Conservation (phyloP, 331 rosid genomes). For the Prunus yedoensis region DNA sequence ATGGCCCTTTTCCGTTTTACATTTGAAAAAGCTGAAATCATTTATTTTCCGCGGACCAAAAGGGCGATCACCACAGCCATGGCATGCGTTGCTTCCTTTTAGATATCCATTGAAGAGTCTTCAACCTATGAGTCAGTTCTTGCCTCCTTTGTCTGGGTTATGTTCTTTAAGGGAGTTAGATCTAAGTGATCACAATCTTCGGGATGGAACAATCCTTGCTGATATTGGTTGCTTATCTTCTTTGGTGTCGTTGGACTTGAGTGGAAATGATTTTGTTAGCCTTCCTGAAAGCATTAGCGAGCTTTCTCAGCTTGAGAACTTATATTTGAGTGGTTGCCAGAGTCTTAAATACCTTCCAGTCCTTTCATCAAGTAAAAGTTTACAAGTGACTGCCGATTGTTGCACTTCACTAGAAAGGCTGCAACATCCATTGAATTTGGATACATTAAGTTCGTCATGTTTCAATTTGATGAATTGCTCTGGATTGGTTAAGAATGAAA, state of each 20-base stretch:
- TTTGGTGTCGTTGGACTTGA: background rate
- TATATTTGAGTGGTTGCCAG: conserved; percentile 14
- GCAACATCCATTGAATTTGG: too few relatives aligned
- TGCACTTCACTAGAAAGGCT: too few relatives aligned
- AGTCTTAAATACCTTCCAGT: background rate
- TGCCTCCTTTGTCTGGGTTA: conserved; percentile 10
- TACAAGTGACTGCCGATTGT: background rate
- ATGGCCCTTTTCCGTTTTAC: background rate
- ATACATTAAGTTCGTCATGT: too few relatives aligned
- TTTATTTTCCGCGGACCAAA: too few relatives aligned
- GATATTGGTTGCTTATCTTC: conserved; percentile 8
- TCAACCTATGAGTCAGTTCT: background rate
- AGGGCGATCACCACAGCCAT: background rate
- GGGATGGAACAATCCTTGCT: background rate
- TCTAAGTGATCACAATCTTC: conserved; percentile 8
- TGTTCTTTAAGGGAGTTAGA: background rate
- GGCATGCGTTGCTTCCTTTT: background rate
- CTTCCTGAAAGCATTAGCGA: conserved; percentile 11
- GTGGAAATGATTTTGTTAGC: background rate
- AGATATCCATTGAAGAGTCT: background rate
- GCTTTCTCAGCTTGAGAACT: conserved; percentile 12
- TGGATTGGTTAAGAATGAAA: too few relatives aligned
- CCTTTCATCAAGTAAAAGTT: background rate
- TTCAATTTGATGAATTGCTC: too few relatives aligned
- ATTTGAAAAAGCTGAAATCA: background rate